Evolutionary conservation across 2,329 filamentous ascomycete genomes (phyloP), one percentile per base, ranked within the genome.

Genomic region (Drechslerella stenobrocha): DNA sequence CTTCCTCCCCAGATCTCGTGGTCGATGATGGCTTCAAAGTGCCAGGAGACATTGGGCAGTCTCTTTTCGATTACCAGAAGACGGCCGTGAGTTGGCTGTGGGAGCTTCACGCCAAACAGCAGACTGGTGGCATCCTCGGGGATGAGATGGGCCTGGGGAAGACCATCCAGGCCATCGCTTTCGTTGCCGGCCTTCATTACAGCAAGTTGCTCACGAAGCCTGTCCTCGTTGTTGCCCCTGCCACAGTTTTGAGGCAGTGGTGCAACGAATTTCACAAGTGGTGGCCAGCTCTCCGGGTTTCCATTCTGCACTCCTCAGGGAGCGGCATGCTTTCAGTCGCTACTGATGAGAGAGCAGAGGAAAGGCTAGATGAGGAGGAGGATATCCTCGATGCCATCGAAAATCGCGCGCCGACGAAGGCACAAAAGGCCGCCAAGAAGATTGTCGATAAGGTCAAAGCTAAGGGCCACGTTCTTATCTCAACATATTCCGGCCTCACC

Each of bases 101-200:
- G 75, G 92, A 98, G 76, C 80, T 98, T 1, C 92, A 95, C 75
- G 84, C 86, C 58, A 90, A 96, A 75, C 84, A 87, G 44, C 58
- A 63, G 67, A 90, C 96, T 3, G 93, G 93, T 22, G 93, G 93
- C 1, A 97, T 98, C 55, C 83, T 98, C 35, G 93, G 92, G 3
- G 93, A 98, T 74, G 93, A 98, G 76, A 98, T 98, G 93, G 93
- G 95, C 0, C 79, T 98, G n/a, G 93, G 93, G 2, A 98, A 98
- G 78, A 98, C 93, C 1, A 87, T 89, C 23, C 86, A 89, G 74
- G 81, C 85, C 45, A 88, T 89, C 51, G 86, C 90, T 0, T 95
- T 95, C 73, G 80, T 98, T 48, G 91, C 93, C 1, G 89, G 90
- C 1, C 79, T 98, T 6, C 93, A 98, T 75, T 91, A 96, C 76